Conservation (phyloP, 108 stramenopile species). For the Hondaea fermentalgiana region DNA sequence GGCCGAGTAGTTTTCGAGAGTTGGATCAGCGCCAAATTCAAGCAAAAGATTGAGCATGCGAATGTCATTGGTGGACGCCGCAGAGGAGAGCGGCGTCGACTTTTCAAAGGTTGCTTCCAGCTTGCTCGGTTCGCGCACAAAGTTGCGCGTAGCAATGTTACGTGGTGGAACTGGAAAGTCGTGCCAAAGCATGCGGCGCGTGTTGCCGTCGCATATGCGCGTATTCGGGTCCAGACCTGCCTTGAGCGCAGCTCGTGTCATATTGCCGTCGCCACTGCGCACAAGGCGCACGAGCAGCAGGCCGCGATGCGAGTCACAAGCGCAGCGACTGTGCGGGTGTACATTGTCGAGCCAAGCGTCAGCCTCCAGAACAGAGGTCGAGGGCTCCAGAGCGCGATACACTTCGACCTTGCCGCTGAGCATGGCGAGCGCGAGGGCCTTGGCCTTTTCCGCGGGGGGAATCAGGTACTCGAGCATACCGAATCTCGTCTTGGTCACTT, state of each 20-base stretch:
- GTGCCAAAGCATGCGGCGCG: not conserved
- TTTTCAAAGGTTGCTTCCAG: not conserved
- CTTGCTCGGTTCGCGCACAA: not conserved
- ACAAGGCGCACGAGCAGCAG: conserved; percentile 13
- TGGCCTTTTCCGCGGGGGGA: not conserved
- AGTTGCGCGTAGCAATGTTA: not conserved
- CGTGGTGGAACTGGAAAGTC: not conserved
- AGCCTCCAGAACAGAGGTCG: not conserved
- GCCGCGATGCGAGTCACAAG: not conserved
- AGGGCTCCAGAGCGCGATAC: not conserved
- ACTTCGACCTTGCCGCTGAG: not conserved
- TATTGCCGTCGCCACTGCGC: not conserved
- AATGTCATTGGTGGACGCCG: not conserved
- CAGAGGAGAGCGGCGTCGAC: not conserved
- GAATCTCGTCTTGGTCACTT: not conserved
- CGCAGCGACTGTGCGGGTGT: not conserved
- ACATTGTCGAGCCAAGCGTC: not conserved
- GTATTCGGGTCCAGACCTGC: not conserved
- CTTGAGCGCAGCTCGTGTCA: not conserved
- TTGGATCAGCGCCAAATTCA: not conserved
- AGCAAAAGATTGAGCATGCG: conserved; percentile 7
- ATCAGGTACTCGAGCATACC: not conserved
- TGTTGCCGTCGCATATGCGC: not conserved
- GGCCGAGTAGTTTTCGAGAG: not conserved
- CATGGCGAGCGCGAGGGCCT: conserved; percentile 11